Percentiles rank a stretch among this genome's conserved stretches.
phyloP scores from a whole-genome alignment of 2,329 filamentous ascomycete genomes.

The Alternaria metachromatica region DNA sequence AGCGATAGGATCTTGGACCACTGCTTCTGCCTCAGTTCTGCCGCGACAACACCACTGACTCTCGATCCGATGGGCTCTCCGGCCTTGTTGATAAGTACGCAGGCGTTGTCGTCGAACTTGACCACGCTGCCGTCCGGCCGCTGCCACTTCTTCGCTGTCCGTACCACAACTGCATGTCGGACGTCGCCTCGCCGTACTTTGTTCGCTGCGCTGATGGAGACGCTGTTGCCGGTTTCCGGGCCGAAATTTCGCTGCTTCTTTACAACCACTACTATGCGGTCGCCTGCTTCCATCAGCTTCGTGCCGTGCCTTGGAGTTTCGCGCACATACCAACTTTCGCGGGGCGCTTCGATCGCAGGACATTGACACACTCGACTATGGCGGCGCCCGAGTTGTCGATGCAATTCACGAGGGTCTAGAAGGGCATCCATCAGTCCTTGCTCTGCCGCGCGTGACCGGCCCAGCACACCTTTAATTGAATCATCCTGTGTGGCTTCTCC shows the following conservation, averaged over 20 bases:
- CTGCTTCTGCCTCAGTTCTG: conserved; percentile 87
- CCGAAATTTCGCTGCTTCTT: conserved; percentile 89
- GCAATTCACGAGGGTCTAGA: conserved; percentile 92
- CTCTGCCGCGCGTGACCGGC: conserved; percentile 10
- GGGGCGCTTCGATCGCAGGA: conserved; percentile 86
- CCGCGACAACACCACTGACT: conserved; percentile 76
- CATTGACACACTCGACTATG: conserved; percentile 93
- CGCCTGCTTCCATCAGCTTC: conserved; percentile 64
- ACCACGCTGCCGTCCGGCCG: conserved; percentile 88
- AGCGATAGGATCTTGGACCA: conserved; percentile 99
- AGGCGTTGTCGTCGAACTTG: conserved; percentile 97
- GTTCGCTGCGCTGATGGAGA: conserved; percentile 76
- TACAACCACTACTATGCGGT: conserved; percentile 95
- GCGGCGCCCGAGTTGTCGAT: conserved; percentile 99
- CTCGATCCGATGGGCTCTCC: conserved; percentile 94
- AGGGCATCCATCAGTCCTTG: conserved; percentile 61
- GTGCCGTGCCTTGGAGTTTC: not conserved
- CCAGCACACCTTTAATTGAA: conserved; percentile 47
- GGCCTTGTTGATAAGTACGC: conserved; percentile 94
- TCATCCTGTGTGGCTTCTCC: conserved; percentile 36
- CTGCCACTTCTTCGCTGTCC: conserved; percentile 86
- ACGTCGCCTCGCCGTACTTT: conserved; percentile 98
- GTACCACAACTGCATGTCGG: conserved; percentile 92
- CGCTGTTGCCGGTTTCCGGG: conserved; percentile 72
- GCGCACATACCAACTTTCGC: conserved; percentile 79